phyloP scores from a whole-genome alignment of 192 early-diverging fungal species.

The Coemansia sp. region DNA sequence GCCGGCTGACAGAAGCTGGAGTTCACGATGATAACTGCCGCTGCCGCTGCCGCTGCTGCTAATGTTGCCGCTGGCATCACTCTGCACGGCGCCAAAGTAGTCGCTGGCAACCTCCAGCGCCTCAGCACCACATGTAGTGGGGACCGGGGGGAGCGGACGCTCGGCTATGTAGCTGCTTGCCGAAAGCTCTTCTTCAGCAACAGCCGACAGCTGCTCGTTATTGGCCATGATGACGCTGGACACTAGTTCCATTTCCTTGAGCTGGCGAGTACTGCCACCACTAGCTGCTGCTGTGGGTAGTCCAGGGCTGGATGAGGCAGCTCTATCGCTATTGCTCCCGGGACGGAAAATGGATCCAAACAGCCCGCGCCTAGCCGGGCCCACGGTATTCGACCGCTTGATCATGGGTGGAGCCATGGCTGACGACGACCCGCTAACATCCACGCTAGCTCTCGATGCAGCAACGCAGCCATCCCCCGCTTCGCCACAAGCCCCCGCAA shows the following conservation, averaged over 20 bases:
- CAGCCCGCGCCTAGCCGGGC: slow-evolving; percentile 29
- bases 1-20: neutral
- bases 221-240: slow-evolving; percentile 9
- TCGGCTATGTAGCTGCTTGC: neutral
- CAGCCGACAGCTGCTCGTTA: neutral
- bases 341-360: slow-evolving; percentile 29
- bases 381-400: slow-evolving; percentile 51
- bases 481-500: neutral
- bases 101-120: slow-evolving; percentile 9
- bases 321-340: neutral
- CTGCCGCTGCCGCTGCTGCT: neutral
- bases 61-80: slow-evolving; percentile 11
- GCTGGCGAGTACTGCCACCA: slow-evolving; percentile 16
- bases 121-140: neutral
- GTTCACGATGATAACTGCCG: neutral
- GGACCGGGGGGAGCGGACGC: slow-evolving; percentile 7
- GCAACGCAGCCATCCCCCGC: neutral
- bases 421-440: slow-evolving; percentile 6
- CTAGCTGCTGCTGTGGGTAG: neutral
- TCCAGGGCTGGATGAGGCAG: neutral
- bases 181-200: neutral
- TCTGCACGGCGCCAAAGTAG: slow-evolving; percentile 33
- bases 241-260: slow-evolving; percentile 13
- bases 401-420: slow-evolving; percentile 14
- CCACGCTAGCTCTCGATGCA: slow-evolving; percentile 33